Base-by-base conservation (phyloP, 805 yeast genomes). In the Lipomyces sp. region DNA sequence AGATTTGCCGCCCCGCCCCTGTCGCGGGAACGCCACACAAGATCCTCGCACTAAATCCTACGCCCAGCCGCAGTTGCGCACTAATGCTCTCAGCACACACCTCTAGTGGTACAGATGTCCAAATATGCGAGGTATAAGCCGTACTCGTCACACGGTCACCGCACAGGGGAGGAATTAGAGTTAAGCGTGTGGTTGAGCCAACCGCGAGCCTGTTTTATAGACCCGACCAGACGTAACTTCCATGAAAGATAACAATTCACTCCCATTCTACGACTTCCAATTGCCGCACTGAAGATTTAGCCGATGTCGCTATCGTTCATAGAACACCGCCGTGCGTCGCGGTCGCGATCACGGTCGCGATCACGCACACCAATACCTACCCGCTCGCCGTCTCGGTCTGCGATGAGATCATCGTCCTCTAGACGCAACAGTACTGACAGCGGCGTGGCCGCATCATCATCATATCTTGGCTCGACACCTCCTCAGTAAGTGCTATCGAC, bases 401-500 rank as follows among this genome's bases (percentile, higher is more conserved):
- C 48, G 48, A 15, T 42, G 48, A 42, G 48, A 34, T 53, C 69
- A n/a, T 59, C 69, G 18, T 59, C 62, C 15, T 33, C 58, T 10
- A 18, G 34, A 6, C 60, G 54, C 15, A 57, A 58, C 51, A 50
- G 69, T 18, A 15, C 42, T 4, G 58, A 56, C 34, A 53, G 60
- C 37, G 58, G 45, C 3, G 18, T 15, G 18, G 32, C 58, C 4
- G 15, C 54, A 8, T 34, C 39, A 15, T 33, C 54, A 8, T 34
- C 39, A 33, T 51, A 42, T n/a, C 15, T 18, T 39, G n/a, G 2
- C 18, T 15, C 53, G n/a, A 15, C 35, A 11, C 53, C 57, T 5
- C 56, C 60, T 35, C 67, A 60, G 67, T 64, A 64, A 34, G 66
- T 63, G 1, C 10, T 58, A n/a, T 51, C 15, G 11, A 30, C 11